Conservation (phyloP, 129 eudicot genomes). For the Oenanthe sinensis region DNA sequence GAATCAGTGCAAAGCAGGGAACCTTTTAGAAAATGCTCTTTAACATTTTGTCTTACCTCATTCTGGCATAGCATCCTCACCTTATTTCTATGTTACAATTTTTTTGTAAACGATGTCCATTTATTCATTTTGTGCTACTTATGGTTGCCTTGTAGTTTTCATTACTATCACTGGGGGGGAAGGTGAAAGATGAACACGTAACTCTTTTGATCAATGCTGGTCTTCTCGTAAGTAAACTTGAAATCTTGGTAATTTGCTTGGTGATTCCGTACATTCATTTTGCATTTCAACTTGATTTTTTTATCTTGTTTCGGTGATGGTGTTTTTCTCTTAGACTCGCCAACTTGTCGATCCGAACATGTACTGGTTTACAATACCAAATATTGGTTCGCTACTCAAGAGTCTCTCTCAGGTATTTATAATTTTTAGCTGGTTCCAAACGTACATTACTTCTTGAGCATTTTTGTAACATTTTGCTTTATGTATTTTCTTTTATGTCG, state of each 20-base stretch:
- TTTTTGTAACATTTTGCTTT: not conserved
- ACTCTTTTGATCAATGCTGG: constrained; percentile 90
- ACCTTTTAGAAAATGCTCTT: not conserved
- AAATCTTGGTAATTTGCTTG: constrained; percentile 1
- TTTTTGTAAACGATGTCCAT: not conserved
- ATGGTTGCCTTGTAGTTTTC: constrained; percentile 48
- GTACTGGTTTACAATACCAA: constrained; percentile 98
- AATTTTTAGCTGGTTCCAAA: not conserved
- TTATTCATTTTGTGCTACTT: constrained; percentile 3
- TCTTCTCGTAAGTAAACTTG: constrained; percentile 54
- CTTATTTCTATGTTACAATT: not conserved
- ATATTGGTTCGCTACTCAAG: constrained; percentile 79
- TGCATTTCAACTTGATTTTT: not conserved
- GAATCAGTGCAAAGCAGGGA: not conserved
- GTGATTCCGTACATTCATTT: not conserved
- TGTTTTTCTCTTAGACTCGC: constrained; percentile 52
- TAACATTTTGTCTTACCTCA: not conserved
- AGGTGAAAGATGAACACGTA: constrained; percentile 84
- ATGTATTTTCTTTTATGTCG: not conserved
- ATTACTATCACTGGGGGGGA: constrained; percentile 77
- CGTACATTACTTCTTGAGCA: not conserved
- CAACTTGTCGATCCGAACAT: constrained; percentile 85
- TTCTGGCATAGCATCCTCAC: not conserved
- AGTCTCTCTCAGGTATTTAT: constrained; percentile 74
- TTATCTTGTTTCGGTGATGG: not conserved